These are phyloP conservation scores for Benincasa hispida DNA, from an alignment of 306 rosid species.

Conservation along the genomic window DNA sequence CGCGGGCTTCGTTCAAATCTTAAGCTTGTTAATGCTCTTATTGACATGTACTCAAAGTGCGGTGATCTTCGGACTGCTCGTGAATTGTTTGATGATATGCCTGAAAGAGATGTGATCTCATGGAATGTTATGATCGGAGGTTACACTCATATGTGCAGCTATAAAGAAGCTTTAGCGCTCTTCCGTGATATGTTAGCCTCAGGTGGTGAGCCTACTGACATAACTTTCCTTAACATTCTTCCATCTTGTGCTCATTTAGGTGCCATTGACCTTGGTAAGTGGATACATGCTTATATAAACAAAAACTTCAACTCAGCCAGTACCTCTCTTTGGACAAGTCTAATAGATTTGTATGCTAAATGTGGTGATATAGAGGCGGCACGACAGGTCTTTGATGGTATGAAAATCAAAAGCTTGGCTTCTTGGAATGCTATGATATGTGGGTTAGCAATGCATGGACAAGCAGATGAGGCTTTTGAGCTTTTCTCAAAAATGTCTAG, in stretches of 20 bases:
- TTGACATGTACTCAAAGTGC: conserved; percentile 74
- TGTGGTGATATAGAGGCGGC: conserved; percentile 62
- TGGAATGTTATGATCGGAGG: conserved; percentile 90
- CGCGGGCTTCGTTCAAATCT: conserved; percentile 33
- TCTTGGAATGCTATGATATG: conserved; percentile 84
- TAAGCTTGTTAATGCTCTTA: conserved; percentile 44
- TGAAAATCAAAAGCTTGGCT: conserved; percentile 39
- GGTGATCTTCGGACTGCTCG: conserved; percentile 47
- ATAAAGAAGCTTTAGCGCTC: conserved; percentile 49
- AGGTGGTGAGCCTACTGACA: conserved; percentile 51
- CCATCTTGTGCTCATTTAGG: conserved; percentile 74
- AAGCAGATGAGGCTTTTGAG: conserved; percentile 38
- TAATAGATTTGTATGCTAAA: conserved; percentile 73
- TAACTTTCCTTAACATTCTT: conserved; percentile 66
- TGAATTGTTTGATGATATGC: conserved; percentile 50
- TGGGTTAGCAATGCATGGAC: conserved; percentile 64
- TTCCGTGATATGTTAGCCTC: conserved; percentile 54
- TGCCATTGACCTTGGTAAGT: conserved; percentile 76
- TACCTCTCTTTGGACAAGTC: conserved; percentile 53
- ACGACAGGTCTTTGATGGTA: conserved; percentile 45
- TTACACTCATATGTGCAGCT: conserved; percentile 29
- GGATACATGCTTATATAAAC: conserved; percentile 74
- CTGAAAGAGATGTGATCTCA: conserved; percentile 52
- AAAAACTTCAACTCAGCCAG: conserved; percentile 29
- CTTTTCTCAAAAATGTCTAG: conserved; percentile 39